A percentile compares a stretch with the other conserved stretches of the same genome.
These are phyloP conservation scores for Plasmopara muralis DNA, from an alignment of 352 stramenopile genomes.

Conservation along the genomic window DNA sequence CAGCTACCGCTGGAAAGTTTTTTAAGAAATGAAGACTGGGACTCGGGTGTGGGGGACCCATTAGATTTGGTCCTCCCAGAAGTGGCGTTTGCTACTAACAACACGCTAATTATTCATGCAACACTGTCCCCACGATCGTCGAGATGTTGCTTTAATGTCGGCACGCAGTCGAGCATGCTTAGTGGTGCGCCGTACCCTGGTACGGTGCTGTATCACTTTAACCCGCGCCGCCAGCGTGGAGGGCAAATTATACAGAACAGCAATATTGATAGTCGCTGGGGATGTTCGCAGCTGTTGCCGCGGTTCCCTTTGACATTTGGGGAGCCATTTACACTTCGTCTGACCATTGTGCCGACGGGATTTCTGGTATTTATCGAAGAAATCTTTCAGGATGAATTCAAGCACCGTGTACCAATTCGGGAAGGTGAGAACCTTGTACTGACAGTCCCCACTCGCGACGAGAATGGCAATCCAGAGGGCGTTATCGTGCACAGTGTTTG, in stretches of 20 bases:
- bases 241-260: conserved; percentile 76
- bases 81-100: conserved; percentile 76
- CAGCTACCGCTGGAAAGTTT: conserved; percentile 76
- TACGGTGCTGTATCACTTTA: conserved; percentile 80
- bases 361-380: conserved; percentile 78
- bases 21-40: conserved; percentile 69
- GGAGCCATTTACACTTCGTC: conserved; percentile 65
- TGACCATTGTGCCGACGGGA: conserved; percentile 63
- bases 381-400: conserved; percentile 79
- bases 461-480: conserved; percentile 63
- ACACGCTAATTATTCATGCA: conserved; percentile 78
- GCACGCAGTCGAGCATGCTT: conserved; percentile 62
- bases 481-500: conserved; percentile 76
- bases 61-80: conserved; percentile 66
- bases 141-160: conserved; percentile 75
- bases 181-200: conserved; percentile 63
- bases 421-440: conserved; percentile 78
- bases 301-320: conserved; percentile 68
- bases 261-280: conserved; percentile 76
- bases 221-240: conserved; percentile 53
- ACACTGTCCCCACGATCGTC: conserved; percentile 55
- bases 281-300: conserved; percentile 53
- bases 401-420: conserved; percentile 75
- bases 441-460: conserved; percentile 65
- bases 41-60: conserved; percentile 48